These are phyloP conservation scores for Sisymbrium irio DNA, from an alignment of 345 rosid species.

Conservation along the genomic window DNA sequence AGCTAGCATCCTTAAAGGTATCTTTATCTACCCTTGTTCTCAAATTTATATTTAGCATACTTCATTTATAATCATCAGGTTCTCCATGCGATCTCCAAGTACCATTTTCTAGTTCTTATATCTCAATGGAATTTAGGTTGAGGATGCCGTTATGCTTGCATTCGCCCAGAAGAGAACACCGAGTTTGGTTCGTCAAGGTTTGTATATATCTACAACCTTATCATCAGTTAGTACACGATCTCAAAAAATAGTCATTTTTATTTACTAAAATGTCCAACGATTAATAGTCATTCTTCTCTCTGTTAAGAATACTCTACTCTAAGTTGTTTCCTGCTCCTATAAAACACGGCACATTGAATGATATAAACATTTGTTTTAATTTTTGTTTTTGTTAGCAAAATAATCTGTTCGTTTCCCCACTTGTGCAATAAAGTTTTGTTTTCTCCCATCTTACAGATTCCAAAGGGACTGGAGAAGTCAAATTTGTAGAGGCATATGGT, in stretches of 20 bases:
- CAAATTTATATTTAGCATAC: neutral
- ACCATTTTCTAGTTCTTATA: neutral
- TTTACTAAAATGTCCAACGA: neutral
- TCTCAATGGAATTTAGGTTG: slow-evolving; percentile 50
- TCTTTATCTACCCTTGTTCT: neutral
- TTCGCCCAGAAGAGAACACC: slow-evolving; percentile 59
- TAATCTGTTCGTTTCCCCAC: neutral
- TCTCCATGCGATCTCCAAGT: neutral
- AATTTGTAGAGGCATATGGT: slow-evolving; percentile 76
- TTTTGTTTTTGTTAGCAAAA: neutral
- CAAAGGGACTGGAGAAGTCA: slow-evolving; percentile 58
- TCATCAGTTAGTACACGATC: neutral
- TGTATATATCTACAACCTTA: slow-evolving; percentile 29
- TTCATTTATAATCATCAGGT: neutral
- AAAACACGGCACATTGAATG: neutral
- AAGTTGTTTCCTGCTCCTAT: neutral
- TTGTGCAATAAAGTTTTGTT: neutral
- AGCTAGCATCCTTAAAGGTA: slow-evolving; percentile 90
- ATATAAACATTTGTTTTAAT: neutral
- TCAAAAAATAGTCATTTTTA: neutral
- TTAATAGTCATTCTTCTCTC: neutral
- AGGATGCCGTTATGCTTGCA: slow-evolving; percentile 83
- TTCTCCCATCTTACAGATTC: slow-evolving; percentile 49
- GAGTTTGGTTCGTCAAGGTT: slow-evolving; percentile 48
- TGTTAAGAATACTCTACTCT: neutral